A percentile compares a stretch with the other conserved stretches of the same genome.
Conservation (phyloP, 805 yeast species). For the Zygosaccharomyces lentus region DNA sequence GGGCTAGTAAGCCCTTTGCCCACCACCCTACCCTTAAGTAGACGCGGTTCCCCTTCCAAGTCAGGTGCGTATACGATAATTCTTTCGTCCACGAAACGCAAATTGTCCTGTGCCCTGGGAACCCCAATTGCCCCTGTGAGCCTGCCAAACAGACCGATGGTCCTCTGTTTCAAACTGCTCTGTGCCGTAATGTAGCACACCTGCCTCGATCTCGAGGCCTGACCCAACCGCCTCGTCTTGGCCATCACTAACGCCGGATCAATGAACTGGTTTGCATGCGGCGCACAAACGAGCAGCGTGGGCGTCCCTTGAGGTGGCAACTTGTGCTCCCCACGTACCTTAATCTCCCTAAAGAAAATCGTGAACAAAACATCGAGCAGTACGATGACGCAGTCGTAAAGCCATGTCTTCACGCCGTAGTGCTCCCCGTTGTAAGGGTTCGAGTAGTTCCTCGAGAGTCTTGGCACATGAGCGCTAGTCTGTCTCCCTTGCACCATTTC, state of each 20-base stretch:
- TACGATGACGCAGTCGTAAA: conserved; percentile 31
- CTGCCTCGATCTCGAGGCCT: conserved; percentile 45
- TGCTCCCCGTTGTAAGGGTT: conserved; percentile 28
- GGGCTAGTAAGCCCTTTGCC: conserved; percentile 41
- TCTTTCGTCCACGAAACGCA: conserved; percentile 61
- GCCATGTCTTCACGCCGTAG: conserved; percentile 25
- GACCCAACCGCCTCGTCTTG: conserved; percentile 49
- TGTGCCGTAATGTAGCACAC: conserved; percentile 82
- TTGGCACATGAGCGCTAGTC: conserved; percentile 27
- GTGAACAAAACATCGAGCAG: conserved; percentile 31
- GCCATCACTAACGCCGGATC: conserved; percentile 75
- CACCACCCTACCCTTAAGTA: conserved; percentile 52
- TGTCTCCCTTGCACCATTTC: neutral
- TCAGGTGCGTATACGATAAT: conserved; percentile 50
- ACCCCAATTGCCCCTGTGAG: conserved; percentile 82
- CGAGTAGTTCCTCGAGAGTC: conserved; percentile 13
- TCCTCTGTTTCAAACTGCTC: conserved; percentile 53
- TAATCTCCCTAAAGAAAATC: conserved; percentile 66
- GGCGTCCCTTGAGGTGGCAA: conserved; percentile 39
- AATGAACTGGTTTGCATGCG: conserved; percentile 86
- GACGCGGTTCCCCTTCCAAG: conserved; percentile 43
- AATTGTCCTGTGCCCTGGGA: conserved; percentile 82
- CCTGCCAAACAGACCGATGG: conserved; percentile 73
- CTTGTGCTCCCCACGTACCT: conserved; percentile 56
- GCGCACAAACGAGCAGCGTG: conserved; percentile 75